Evolutionary conservation across 2,329 filamentous ascomycete species (phyloP).

Genomic region (Aureobasidium leucospermi): DNA sequence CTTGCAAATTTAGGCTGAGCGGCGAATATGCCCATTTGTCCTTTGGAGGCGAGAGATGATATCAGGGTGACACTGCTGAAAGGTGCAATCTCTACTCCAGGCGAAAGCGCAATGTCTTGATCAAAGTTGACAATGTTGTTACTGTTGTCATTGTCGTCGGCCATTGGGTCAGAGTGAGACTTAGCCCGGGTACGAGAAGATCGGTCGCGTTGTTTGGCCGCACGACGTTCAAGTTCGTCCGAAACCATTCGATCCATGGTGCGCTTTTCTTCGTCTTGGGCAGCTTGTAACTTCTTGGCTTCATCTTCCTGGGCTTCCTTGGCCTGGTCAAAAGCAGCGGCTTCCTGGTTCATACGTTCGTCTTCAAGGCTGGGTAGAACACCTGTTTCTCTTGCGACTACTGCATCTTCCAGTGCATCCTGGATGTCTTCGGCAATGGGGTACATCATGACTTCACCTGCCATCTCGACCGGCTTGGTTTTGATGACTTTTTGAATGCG

Average conservation of each 20-base stretch:
- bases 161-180: background rate
- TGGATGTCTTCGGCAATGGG: conserved; percentile 54
- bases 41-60: background rate
- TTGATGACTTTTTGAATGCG: conserved; percentile 64
- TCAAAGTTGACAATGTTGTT: conserved; percentile 16
- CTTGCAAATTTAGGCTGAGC: background rate
- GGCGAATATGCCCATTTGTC: background rate
- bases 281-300: conserved; percentile 31
- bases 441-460: conserved; percentile 60
- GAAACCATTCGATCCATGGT: conserved; percentile 64
- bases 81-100: background rate
- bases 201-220: conserved; percentile 27
- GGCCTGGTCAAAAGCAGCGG: conserved; percentile 55
- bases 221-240: conserved; percentile 63
- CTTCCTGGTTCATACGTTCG: conserved; percentile 77
- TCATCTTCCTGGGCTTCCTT: conserved; percentile 36
- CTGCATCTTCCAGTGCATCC: conserved; percentile 78
- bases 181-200: background rate
- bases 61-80: conserved; percentile 14
- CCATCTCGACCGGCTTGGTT: conserved; percentile 57
- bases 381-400: conserved; percentile 63
- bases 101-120: conserved; percentile 27
- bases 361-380: conserved; percentile 81
- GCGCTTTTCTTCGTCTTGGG: conserved; percentile 57
- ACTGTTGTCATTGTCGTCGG: background rate